Evolutionary conservation across 768 basidiomycete genomes (phyloP).

Genomic region (Gyrodon lividus): DNA sequence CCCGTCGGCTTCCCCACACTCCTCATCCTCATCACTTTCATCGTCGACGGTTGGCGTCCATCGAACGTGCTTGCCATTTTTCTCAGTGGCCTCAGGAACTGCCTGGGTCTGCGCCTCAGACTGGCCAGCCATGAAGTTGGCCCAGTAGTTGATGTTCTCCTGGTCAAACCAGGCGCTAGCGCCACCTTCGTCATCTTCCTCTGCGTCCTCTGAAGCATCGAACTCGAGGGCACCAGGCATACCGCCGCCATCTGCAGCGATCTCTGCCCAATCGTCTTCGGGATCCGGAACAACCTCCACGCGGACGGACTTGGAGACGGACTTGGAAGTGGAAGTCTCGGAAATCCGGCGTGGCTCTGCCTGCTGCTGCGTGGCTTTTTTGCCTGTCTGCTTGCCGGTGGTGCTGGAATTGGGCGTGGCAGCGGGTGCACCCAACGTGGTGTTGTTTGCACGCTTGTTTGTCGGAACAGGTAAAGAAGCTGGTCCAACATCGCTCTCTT

Average conservation of each 20-base stretch:
- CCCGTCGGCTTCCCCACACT: slow-evolving; percentile 13
- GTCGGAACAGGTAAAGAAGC: slow-evolving; percentile 4
- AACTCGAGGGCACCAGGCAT: slow-evolving; percentile 10
- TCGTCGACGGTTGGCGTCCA: slow-evolving; percentile 24
- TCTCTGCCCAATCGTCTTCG: slow-evolving; percentile 9
- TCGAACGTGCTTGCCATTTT: slow-evolving; percentile 17
- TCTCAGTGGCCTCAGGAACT: slow-evolving; percentile 4
- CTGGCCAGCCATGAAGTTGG: slow-evolving; percentile 22
- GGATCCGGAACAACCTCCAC: slow-evolving; percentile 15
- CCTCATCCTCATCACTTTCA: slow-evolving; percentile 26
- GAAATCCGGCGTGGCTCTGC: slow-evolving; percentile 6
- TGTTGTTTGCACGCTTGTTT: slow-evolving; percentile 17
- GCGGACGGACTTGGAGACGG: slow-evolving; percentile 11
- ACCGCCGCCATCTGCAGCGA: neutral
- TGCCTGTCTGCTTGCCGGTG: slow-evolving; percentile 8
- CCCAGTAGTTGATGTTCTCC: slow-evolving; percentile 28
- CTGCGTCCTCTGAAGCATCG: slow-evolving; percentile 5
- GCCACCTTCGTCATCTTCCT: slow-evolving; percentile 16
- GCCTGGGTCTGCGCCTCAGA: slow-evolving; percentile 8
- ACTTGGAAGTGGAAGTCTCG: neutral
- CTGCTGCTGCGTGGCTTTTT: slow-evolving; percentile 15
- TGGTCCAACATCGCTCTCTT: slow-evolving; percentile 17
- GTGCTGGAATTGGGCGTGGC: neutral
- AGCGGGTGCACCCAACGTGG: slow-evolving; percentile 10
- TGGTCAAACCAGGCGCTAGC: slow-evolving; percentile 25